Evolutionary conservation across 805 yeast species (phyloP).

Genomic region (Kodamaea kakaduensis): DNA sequence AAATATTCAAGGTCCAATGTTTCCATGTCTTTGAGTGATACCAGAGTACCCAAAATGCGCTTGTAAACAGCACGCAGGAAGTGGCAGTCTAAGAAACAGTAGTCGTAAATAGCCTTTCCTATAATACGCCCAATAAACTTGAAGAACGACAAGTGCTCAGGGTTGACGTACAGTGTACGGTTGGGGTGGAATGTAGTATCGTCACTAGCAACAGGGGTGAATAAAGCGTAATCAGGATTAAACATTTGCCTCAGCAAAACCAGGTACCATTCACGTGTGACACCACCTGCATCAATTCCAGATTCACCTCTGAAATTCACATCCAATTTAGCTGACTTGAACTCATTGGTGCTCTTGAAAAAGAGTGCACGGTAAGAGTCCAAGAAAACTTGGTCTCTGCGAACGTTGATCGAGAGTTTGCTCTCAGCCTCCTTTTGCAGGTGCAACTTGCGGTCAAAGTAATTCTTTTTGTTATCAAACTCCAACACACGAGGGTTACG

Average conservation of each 20-base stretch:
- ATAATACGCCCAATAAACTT: slow-evolving; percentile 90
- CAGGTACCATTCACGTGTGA: slow-evolving; percentile 96
- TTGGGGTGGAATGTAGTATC: slow-evolving; percentile 95
- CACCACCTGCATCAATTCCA: slow-evolving; percentile 98
- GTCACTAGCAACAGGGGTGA: slow-evolving; percentile 87
- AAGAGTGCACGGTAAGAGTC: slow-evolving; percentile 84
- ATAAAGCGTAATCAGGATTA: slow-evolving; percentile 90
- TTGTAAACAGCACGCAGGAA: slow-evolving; percentile 95
- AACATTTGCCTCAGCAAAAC: slow-evolving; percentile 92
- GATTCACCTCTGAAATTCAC: slow-evolving; percentile 88
- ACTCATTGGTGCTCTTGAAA: slow-evolving; percentile 70
- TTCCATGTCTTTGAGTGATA: slow-evolving; percentile 90
- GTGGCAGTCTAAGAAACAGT: slow-evolving; percentile 84
- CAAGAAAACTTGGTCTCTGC: slow-evolving; percentile 86
- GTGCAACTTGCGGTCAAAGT: slow-evolving; percentile 74
- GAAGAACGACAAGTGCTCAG: slow-evolving; percentile 89
- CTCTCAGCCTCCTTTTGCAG: slow-evolving; percentile 39
- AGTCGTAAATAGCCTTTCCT: slow-evolving; percentile 91
- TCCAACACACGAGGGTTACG: slow-evolving; percentile 85
- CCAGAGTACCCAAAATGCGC: slow-evolving; percentile 71
- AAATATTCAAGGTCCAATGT: slow-evolving; percentile 87
- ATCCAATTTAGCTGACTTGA: slow-evolving; percentile 68
- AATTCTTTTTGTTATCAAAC: slow-evolving; percentile 88
- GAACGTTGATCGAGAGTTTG: slow-evolving; percentile 61
- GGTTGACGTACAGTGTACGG: slow-evolving; percentile 85